Evolutionary conservation across 2,329 filamentous ascomycete genomes (phyloP).

Genomic region (Fusarium graminum): DNA sequence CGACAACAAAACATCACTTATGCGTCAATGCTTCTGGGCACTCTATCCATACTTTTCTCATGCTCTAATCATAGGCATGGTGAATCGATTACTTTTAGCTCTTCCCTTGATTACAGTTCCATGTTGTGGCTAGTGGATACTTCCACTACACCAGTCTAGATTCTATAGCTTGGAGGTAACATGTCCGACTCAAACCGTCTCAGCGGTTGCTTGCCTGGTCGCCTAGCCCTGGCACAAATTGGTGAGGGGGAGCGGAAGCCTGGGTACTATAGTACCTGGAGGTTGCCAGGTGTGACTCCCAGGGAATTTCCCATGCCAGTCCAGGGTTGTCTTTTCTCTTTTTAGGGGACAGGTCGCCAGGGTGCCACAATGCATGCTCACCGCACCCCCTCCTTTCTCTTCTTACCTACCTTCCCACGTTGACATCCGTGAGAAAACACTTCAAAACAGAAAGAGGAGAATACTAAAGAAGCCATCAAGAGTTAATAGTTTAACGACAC

Average conservation of each 20-base stretch:
- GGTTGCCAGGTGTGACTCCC: slow-evolving; percentile 17
- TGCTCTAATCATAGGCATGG: no score
- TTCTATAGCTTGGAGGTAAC: slow-evolving; percentile 2
- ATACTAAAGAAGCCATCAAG: neutral
- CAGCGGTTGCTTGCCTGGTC: slow-evolving; percentile 30
- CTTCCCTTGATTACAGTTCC: neutral
- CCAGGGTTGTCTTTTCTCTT: slow-evolving; percentile 13
- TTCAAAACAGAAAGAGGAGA: slow-evolving; percentile 7
- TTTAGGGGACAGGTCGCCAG: slow-evolving; percentile 2
- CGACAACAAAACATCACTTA: neutral
- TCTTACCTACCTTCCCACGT: neutral
- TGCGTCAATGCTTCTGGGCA: neutral
- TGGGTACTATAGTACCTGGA: neutral
- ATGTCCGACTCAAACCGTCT: slow-evolving; percentile 35
- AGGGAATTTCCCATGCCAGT: slow-evolving; percentile 27
- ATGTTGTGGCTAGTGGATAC: slow-evolving; percentile 9
- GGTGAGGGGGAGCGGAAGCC: slow-evolving; percentile 39
- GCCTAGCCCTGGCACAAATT: slow-evolving; percentile 9
- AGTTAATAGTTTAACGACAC: slow-evolving; percentile 14
- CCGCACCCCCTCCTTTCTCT: slow-evolving; percentile 2
- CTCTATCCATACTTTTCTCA: neutral
- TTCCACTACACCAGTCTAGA: neutral
- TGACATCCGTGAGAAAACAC: neutral
- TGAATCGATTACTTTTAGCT: no score
- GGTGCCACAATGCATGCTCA: slow-evolving; percentile 9